Conservation (phyloP, 2,329 filamentous ascomycete genomes). For the Phyllosticta citrichinensis region DNA sequence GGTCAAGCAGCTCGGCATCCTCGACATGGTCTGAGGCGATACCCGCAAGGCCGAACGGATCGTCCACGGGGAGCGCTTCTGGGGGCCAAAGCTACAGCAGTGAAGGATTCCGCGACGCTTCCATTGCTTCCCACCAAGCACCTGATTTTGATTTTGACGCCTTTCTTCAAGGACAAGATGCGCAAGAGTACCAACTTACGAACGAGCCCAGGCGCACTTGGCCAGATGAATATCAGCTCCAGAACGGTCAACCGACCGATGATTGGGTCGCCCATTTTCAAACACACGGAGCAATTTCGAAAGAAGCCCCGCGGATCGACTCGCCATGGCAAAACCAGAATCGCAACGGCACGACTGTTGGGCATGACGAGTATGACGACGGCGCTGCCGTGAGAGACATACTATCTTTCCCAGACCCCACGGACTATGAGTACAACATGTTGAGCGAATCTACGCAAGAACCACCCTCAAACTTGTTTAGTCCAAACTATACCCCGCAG, state of each 20-base stretch:
- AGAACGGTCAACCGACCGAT: not conserved
- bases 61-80: constrained; percentile 1
- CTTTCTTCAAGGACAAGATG: not conserved
- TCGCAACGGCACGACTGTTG: not conserved
- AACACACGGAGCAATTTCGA: not conserved
- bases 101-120: constrained; percentile 1
- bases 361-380: constrained; percentile 6
- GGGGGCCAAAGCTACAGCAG: not conserved
- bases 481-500: constrained; percentile 1
- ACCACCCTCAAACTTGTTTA: constrained; percentile 10
- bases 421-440: not conserved
- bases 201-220: not conserved
- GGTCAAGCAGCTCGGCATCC: constrained; percentile 1
- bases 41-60: constrained; percentile 7
- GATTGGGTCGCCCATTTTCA: not conserved
- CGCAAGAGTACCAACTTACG: not conserved
- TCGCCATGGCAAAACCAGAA: not conserved
- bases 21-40: constrained; percentile 11
- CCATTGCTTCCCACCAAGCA: not conserved
- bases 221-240: not conserved
- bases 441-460: constrained; percentile 2
- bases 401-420: constrained; percentile 9
- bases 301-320: not conserved
- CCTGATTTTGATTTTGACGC: not conserved
- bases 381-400: constrained; percentile 12